These are phyloP conservation scores for Backusella psychrophila DNA, from an alignment of 192 early-diverging fungal genomes.

Conservation along the genomic window DNA sequence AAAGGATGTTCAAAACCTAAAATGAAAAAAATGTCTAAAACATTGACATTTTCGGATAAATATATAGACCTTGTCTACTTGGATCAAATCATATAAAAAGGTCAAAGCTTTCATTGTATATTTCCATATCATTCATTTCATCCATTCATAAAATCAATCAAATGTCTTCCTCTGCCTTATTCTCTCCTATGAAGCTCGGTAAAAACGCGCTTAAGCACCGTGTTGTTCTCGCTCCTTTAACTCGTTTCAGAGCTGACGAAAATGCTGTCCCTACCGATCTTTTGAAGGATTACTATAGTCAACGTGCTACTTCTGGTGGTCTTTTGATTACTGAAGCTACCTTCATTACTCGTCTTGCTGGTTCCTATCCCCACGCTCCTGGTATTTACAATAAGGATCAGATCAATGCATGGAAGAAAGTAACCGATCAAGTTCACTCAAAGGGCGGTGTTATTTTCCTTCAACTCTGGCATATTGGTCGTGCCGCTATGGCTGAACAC, in stretches of 20 bases:
- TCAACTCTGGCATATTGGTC: conserved; percentile 51
- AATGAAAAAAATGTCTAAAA: too few relatives aligned
- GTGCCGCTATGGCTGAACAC: not conserved
- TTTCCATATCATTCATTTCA: not conserved
- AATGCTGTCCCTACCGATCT: conserved; percentile 13
- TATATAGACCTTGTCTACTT: too few relatives aligned
- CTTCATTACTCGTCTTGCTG: conserved; percentile 8
- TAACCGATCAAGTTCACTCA: conserved; percentile 53
- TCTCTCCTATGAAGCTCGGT: conserved; percentile 27
- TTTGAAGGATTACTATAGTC: conserved; percentile 22
- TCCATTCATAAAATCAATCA: not conserved
- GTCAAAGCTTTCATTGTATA: not conserved
- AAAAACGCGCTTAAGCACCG: conserved; percentile 19
- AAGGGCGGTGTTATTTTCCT: conserved; percentile 52
- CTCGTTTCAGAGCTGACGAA: conserved; percentile 12
- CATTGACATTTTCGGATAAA: too few relatives aligned
- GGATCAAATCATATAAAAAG: not conserved
- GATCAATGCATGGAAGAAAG: conserved; percentile 46
- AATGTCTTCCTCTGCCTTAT: conserved; percentile 15
- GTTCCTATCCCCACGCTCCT: conserved; percentile 23
- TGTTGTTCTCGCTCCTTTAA: conserved; percentile 26
- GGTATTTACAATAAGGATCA: conserved; percentile 43
- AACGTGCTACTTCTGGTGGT: conserved; percentile 23
- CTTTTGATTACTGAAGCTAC: conserved; percentile 31
- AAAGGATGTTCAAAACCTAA: too few relatives aligned